Evolutionary conservation across 139 green algal genomes (phyloP).

Genomic region (Nannochloris sp.): DNA sequence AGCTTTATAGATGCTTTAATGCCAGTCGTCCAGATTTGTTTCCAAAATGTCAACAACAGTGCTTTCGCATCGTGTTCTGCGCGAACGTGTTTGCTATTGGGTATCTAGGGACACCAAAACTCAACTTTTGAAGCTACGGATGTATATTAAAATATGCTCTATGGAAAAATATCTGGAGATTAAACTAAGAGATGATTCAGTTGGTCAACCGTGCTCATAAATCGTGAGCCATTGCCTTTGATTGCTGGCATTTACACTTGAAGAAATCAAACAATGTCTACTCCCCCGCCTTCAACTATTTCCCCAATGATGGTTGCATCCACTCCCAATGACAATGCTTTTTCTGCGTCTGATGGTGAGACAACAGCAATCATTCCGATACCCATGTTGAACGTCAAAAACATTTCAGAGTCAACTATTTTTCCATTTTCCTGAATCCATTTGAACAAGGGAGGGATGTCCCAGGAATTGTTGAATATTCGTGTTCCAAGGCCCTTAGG

Average conservation of each 20-base stretch:
- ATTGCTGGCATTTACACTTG: not conserved
- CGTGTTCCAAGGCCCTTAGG: conserved; percentile 68
- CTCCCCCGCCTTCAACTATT: conserved; percentile 33
- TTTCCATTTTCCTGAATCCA: conserved; percentile 74
- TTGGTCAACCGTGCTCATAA: too few species aligned
- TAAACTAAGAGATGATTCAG: too few species aligned
- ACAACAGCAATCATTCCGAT: conserved; percentile 89
- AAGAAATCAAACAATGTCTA: conserved; percentile 26
- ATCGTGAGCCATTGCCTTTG: too few species aligned
- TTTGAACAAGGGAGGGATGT: conserved; percentile 55
- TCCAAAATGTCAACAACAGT: too few species aligned
- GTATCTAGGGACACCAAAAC: too few species aligned
- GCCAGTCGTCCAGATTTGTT: too few species aligned
- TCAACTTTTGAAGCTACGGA: too few species aligned
- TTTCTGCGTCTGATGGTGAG: conserved; percentile 34
- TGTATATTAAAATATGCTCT: too few species aligned
- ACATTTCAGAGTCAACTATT: conserved; percentile 84
- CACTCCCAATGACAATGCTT: conserved; percentile 14
- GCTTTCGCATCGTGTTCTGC: too few species aligned
- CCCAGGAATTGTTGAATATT: conserved; percentile 58
- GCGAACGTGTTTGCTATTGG: too few species aligned
- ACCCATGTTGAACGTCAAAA: conserved; percentile 97
- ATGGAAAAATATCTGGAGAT: too few species aligned
- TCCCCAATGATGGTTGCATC: conserved; percentile 32
- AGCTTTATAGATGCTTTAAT: too few species aligned